phyloP scores from a whole-genome alignment of 2,329 filamentous ascomycete genomes.

The Geosmithia morbida region DNA sequence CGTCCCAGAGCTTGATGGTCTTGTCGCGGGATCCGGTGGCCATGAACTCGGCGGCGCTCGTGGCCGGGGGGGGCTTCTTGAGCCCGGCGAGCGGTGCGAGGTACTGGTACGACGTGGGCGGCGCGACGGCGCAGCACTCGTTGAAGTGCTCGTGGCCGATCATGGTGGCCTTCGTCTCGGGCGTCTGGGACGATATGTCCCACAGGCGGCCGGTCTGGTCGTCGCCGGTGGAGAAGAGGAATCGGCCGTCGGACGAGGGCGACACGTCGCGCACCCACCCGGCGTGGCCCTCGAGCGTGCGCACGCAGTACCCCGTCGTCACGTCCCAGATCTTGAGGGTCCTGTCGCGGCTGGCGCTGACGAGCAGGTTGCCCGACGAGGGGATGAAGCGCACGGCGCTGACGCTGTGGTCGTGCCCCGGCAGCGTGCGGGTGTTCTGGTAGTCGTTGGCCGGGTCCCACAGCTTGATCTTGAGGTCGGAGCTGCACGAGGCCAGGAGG shows the following conservation, averaged over 20 bases:
- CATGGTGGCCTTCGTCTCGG: conserved; percentile 65
- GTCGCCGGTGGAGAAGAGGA: conserved; percentile 67
- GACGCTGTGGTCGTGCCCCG: conserved; percentile 85
- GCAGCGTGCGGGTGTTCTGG: conserved; percentile 84
- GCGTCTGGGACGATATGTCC: conserved; percentile 54
- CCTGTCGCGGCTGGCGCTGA: conserved; percentile 75
- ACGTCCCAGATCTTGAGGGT: conserved; percentile 85
- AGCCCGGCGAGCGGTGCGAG: conserved; percentile 65
- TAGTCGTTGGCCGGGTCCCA: conserved; percentile 91
- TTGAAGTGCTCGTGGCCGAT: conserved; percentile 77
- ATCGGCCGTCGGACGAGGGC: conserved; percentile 71
- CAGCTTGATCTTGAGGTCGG: conserved; percentile 83
- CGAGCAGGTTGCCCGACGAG: conserved; percentile 74
- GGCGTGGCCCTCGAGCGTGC: conserved; percentile 72
- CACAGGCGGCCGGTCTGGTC: conserved; percentile 73
- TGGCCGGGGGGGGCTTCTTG: conserved; percentile 64
- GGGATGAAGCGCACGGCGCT: conserved; percentile 81
- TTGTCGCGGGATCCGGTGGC: conserved; percentile 86
- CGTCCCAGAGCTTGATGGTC: conserved; percentile 80
- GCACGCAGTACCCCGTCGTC: conserved; percentile 81
- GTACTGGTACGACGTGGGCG: conserved; percentile 62
- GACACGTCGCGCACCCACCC: conserved; percentile 88
- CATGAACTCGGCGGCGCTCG: conserved; percentile 71
- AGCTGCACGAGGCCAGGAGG: conserved; percentile 50
- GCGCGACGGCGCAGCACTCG: conserved; percentile 78